Evolutionary conservation across 2,329 filamentous ascomycete species (phyloP).

Genomic region (Aspergillus fumigatus): DNA sequence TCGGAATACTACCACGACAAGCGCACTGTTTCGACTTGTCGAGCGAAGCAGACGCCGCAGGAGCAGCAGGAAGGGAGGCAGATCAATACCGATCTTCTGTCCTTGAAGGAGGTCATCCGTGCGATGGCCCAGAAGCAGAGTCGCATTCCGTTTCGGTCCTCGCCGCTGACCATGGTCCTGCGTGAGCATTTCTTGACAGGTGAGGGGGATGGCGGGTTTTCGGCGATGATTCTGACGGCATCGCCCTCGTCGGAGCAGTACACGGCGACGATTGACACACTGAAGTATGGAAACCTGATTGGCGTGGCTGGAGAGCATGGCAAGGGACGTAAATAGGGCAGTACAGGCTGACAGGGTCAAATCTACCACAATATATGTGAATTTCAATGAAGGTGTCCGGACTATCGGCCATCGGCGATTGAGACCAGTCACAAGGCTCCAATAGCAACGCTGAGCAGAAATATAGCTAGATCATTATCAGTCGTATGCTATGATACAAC

Average conservation of each 20-base stretch:
- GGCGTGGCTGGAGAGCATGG: conserved; percentile 25
- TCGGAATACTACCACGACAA: conserved; percentile 40
- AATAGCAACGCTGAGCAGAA: no score
- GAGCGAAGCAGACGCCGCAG: conserved; percentile 30
- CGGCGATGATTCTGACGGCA: conserved; percentile 38
- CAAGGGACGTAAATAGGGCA: no score
- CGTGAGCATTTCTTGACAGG: conserved; percentile 33
- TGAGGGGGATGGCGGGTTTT: conserved; percentile 18
- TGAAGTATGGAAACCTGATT: conserved; percentile 43
- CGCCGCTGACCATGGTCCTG: conserved; percentile 42
- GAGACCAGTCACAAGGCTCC: no score
- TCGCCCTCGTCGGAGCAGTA: conserved; percentile 35
- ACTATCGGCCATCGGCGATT: no score
- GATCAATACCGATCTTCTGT: conserved; percentile 45
- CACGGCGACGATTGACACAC: conserved; percentile 40
- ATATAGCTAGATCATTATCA: no score
- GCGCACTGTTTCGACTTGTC: neutral
- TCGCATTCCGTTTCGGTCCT: conserved; percentile 41
- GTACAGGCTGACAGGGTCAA: no score
- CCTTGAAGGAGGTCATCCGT: conserved; percentile 46
- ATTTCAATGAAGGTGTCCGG: no score
- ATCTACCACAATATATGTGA: no score
- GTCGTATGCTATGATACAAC: no score
- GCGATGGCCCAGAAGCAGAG: conserved; percentile 31
- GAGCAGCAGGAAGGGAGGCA: conserved; percentile 41